A percentile compares a stretch with the other conserved stretches of the same genome.
Evolutionary conservation across 169 alveolate species (phyloP).

Genomic region (Cryptosporidium felis): DNA sequence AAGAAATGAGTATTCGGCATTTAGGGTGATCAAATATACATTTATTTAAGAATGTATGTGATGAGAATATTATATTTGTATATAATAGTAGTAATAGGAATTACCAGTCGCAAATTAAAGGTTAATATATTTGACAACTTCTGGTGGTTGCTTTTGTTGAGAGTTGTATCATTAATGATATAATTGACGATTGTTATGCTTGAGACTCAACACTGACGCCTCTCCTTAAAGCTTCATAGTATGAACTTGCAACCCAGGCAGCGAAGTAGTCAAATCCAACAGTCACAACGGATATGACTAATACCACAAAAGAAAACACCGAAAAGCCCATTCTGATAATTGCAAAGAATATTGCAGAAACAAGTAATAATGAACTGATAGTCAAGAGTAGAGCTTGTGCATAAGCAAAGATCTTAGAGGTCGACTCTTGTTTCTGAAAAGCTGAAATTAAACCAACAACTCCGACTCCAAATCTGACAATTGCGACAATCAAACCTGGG

Average conservation of each 20-base stretch:
- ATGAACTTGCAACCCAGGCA: constrained; percentile 72
- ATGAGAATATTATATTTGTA: not conserved
- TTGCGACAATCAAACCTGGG: constrained; percentile 54
- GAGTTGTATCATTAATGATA: not conserved
- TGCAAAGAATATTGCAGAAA: constrained; percentile 62
- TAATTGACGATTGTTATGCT: constrained; percentile 23
- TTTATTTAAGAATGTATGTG: not conserved
- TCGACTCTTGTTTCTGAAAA: constrained; percentile 56
- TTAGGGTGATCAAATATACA: not conserved
- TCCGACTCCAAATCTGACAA: constrained; percentile 65
- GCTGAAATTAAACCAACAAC: constrained; percentile 63
- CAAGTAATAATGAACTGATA: constrained; percentile 39
- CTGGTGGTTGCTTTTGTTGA: constrained; percentile 6
- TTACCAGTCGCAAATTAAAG: too few species aligned
- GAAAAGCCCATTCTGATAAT: constrained; percentile 54
- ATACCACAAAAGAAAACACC: constrained; percentile 60
- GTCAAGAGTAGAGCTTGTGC: constrained; percentile 46
- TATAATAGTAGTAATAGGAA: too few species aligned
- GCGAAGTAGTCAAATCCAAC: constrained; percentile 66
- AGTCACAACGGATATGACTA: constrained; percentile 25
- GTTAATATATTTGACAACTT: too few species aligned
- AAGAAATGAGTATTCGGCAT: not conserved
- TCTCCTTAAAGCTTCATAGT: constrained; percentile 70
- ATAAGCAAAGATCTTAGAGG: constrained; percentile 53
- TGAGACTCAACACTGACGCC: constrained; percentile 71